Conservation (phyloP, 2,329 filamentous ascomycete species). For the Penicillium sp. region DNA sequence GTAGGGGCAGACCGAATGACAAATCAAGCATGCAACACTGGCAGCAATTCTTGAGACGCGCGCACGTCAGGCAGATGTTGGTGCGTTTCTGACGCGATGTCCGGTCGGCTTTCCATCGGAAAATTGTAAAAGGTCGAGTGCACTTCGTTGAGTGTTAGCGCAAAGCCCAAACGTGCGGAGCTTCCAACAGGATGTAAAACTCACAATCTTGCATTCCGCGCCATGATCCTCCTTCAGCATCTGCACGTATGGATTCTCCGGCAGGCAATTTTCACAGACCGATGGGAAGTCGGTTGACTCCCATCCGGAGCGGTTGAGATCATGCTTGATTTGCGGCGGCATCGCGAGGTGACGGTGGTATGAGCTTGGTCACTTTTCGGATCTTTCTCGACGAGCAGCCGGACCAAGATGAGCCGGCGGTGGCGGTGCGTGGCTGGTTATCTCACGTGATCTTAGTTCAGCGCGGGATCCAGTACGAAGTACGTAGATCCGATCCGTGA, state of each 20-base stretch:
- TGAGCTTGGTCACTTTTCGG: slow-evolving; percentile 4
- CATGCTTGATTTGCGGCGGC: slow-evolving; percentile 93
- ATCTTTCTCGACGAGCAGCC: slow-evolving; percentile 6
- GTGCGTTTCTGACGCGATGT: slow-evolving; percentile 88
- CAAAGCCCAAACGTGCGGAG: neutral
- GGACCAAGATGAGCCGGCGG: slow-evolving; percentile 1
- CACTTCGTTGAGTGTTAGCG: slow-evolving; percentile 44
- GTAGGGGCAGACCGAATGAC: slow-evolving; percentile 89
- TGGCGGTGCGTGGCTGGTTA: slow-evolving; percentile 11
- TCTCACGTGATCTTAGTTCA: slow-evolving; percentile 1
- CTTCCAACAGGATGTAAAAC: slow-evolving; percentile 6
- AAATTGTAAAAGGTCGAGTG: slow-evolving; percentile 91
- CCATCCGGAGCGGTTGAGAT: slow-evolving; percentile 92
- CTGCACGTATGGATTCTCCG: slow-evolving; percentile 95
- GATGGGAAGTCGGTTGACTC: slow-evolving; percentile 60
- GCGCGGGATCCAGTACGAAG: no score
- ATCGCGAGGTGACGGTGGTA: slow-evolving; percentile 15
- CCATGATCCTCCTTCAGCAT: slow-evolving; percentile 98
- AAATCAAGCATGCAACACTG: slow-evolving; percentile 98
- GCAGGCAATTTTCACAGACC: slow-evolving; percentile 76
- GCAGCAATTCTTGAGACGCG: slow-evolving; percentile 96
- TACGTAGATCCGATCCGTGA: no score
- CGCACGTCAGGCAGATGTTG: slow-evolving; percentile 93
- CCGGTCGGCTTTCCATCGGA: slow-evolving; percentile 89
- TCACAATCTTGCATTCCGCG: slow-evolving; percentile 67